phyloP scores from a whole-genome alignment of 2,329 filamentous ascomycete species.

The Pseudodiploospora longispora region DNA sequence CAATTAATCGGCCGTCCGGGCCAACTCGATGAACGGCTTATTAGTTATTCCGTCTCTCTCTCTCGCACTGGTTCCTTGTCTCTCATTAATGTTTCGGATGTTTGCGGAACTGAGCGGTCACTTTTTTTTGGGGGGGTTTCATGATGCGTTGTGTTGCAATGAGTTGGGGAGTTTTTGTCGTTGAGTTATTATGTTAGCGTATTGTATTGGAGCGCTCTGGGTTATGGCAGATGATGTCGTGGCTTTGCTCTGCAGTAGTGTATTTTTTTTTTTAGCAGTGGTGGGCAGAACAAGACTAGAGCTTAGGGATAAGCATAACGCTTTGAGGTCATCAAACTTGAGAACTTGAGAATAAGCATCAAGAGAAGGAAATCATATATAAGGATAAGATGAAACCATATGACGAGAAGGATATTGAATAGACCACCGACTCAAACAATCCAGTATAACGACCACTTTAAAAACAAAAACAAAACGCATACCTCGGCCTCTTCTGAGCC shows the following conservation, averaged over 20 bases:
- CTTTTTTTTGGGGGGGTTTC: no score
- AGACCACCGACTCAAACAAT: background rate
- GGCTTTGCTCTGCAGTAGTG: background rate
- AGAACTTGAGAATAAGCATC: background rate
- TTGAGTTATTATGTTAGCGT: no score
- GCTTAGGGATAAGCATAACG: constrained; percentile 19
- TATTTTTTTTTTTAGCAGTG: no score
- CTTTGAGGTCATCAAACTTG: background rate
- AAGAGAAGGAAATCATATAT: background rate
- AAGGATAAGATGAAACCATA: background rate
- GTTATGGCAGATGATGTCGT: background rate
- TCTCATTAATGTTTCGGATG: no score
- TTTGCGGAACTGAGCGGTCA: no score
- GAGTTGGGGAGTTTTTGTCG: no score
- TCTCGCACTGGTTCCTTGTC: no score
- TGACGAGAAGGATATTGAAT: constrained; percentile 1
- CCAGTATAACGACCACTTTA: constrained; percentile 2
- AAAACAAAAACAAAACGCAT: background rate
- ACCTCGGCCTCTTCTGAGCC: background rate
- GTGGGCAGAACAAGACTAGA: background rate
- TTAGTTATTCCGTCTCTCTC: background rate
- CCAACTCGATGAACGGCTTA: constrained; percentile 6
- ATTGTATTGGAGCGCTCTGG: background rate
- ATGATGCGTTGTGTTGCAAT: no score
- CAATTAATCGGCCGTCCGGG: constrained; percentile 35